A percentile compares a stretch with the other conserved stretches of the same genome.
Evolutionary conservation across 83 land plant species (phyloP).

Genomic region (Isoetes engelmannii): DNA sequence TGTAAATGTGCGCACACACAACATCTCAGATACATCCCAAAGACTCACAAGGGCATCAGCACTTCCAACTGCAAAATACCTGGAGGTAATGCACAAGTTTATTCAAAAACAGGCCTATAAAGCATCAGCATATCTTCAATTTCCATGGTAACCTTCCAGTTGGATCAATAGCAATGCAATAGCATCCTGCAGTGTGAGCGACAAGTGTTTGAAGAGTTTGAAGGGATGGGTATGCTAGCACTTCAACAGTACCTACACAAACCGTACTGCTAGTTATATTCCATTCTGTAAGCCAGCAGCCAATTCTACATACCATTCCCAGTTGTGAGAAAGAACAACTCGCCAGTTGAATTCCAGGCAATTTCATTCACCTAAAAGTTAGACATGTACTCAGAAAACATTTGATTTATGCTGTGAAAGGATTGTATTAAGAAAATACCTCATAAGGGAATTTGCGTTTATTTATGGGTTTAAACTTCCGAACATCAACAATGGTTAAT

Average conservation of each 20-base stretch:
- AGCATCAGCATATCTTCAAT: not conserved
- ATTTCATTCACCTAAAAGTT: constrained; percentile 81
- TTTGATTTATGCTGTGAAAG: not conserved
- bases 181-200: constrained; percentile 98
- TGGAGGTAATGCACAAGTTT: constrained; percentile 13
- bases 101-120: not conserved
- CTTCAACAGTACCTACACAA: constrained; percentile 77
- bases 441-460: constrained; percentile 84
- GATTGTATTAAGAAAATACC: constrained; percentile 32
- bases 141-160: constrained; percentile 57
- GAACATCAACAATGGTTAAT: constrained; percentile 87
- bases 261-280: not conserved
- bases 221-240: constrained; percentile 80
- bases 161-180: constrained; percentile 98
- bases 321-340: constrained; percentile 82
- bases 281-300: not conserved
- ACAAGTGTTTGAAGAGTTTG: constrained; percentile 57
- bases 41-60: constrained; percentile 98
- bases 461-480: constrained; percentile 80
- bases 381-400: not conserved
- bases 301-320: constrained; percentile 59
- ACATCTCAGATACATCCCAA: constrained; percentile 93
- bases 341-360: constrained; percentile 93
- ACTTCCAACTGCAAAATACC: constrained; percentile 99
- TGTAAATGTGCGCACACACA: constrained; percentile 88